phyloP scores from a whole-genome alignment of 106 monocot genomes.

The Agapanthus africanus region DNA sequence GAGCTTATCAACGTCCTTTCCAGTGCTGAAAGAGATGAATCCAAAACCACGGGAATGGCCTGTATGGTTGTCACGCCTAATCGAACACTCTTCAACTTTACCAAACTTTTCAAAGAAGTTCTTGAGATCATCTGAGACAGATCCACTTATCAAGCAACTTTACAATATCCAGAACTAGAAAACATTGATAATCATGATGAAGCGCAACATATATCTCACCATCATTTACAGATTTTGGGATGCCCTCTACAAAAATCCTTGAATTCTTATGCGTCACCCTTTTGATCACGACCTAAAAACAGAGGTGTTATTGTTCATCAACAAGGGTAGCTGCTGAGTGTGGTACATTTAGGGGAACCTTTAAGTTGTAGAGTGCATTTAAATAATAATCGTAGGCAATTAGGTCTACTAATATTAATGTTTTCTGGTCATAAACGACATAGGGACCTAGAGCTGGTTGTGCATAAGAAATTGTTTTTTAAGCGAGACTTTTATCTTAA shows the following conservation, averaged over 20 bases:
- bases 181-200: neutral
- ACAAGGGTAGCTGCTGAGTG: too few species aligned
- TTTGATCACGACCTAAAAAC: conserved; percentile 12
- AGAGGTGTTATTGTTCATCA: too few species aligned
- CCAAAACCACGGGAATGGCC: conserved; percentile 86
- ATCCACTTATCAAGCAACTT: neutral
- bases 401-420: too few species aligned
- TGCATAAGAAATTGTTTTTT: too few species aligned
- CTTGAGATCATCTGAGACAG: conserved; percentile 6
- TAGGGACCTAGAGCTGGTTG: too few species aligned
- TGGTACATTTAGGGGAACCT: too few species aligned
- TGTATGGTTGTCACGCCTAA: conserved; percentile 70
- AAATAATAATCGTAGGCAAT: too few species aligned
- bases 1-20: conserved; percentile 70
- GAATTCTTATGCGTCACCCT: conserved; percentile 10
- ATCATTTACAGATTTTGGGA: conserved; percentile 29
- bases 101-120: conserved; percentile 41
- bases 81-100: conserved; percentile 68
- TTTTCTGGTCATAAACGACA: too few species aligned
- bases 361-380: too few species aligned
- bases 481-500: too few species aligned
- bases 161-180: neutral
- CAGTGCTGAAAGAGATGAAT: conserved; percentile 71
- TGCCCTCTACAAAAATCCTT: conserved; percentile 80
- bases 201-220: neutral